phyloP scores from a whole-genome alignment of 768 basidiomycete genomes.

The Cystoderma amianthinum region DNA sequence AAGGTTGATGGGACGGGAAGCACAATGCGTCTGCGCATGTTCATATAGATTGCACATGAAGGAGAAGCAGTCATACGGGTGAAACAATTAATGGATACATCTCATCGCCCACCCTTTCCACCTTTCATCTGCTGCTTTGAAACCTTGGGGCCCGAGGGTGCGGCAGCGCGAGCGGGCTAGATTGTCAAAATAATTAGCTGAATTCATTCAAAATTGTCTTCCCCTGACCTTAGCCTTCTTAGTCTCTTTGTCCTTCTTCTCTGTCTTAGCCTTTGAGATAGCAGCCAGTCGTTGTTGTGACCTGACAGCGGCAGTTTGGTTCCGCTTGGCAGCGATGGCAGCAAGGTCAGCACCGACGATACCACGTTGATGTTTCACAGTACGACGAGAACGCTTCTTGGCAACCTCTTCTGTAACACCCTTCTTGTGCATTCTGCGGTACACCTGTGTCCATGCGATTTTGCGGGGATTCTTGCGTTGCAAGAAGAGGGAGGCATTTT shows the following conservation, averaged over 20 bases:
- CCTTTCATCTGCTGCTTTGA: conserved; percentile 98
- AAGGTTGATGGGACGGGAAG: too few species aligned
- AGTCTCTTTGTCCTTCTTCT: conserved; percentile 94
- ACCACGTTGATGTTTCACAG: conserved; percentile 97
- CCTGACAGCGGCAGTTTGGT: conserved; percentile 84
- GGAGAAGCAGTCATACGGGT: too few species aligned
- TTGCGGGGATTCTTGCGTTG: conserved; percentile 99
- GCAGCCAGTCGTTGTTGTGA: conserved; percentile 76
- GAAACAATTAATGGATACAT: too few species aligned
- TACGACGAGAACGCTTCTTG: conserved; percentile 96
- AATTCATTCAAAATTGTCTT: background rate
- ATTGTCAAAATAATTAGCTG: conserved; percentile 2
- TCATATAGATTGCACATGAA: too few species aligned
- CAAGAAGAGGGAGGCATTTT: conserved; percentile 93
- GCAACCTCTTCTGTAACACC: conserved; percentile 98
- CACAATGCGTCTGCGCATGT: too few species aligned
- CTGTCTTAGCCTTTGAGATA: conserved; percentile 89
- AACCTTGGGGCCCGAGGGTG: conserved; percentile 68
- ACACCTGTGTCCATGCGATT: conserved; percentile 94
- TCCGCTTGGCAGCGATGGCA: conserved; percentile 85
- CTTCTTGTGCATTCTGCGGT: conserved; percentile 99
- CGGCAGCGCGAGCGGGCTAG: conserved; percentile 51
- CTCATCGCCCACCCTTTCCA: conserved; percentile 72
- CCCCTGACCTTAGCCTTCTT: conserved; percentile 76
- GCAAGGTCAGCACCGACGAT: conserved; percentile 95